Evolutionary conservation across 805 yeast genomes (phyloP).

Genomic region (Candida parachauliodes): DNA sequence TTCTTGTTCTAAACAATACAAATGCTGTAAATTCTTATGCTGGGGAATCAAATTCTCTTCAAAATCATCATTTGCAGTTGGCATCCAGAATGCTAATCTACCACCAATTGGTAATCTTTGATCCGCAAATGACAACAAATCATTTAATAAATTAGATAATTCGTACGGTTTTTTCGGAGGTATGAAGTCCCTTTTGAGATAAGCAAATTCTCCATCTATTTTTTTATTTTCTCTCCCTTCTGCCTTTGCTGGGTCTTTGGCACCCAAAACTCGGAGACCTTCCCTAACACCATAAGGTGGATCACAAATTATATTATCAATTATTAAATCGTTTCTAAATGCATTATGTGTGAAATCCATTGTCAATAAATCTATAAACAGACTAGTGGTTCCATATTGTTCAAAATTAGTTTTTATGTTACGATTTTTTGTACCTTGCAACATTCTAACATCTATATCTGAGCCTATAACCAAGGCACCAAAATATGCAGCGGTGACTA

Average conservation of each 20-base stretch:
- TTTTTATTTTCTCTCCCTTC: constrained; percentile 68
- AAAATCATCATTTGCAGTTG: constrained; percentile 86
- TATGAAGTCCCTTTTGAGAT: constrained; percentile 73
- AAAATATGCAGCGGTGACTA: constrained; percentile 81
- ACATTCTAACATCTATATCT: constrained; percentile 80
- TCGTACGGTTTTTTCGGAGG: constrained; percentile 92
- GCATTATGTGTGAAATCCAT: constrained; percentile 96
- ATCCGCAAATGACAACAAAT: constrained; percentile 70
- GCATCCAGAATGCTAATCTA: constrained; percentile 95
- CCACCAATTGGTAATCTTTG: constrained; percentile 70
- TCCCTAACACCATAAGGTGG: constrained; percentile 98
- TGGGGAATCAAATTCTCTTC: constrained; percentile 69
- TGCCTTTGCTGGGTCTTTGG: constrained; percentile 62
- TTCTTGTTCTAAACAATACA: constrained; percentile 76
- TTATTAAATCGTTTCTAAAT: constrained; percentile 52
- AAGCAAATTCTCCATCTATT: constrained; percentile 80
- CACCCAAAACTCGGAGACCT: constrained; percentile 90
- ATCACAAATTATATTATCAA: constrained; percentile 88
- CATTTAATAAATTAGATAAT: constrained; percentile 72
- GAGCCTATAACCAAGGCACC: constrained; percentile 83
- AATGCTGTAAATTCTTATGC: constrained; percentile 67
- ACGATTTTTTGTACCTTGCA: constrained; percentile 64
- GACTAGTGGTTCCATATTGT: constrained; percentile 58
- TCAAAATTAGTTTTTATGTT: constrained; percentile 64
- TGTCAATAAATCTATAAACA: constrained; percentile 71